Percentiles rank a stretch among this genome's conserved stretches.
These are phyloP conservation scores for Lasiosphaeriaceae sp. DNA, from an alignment of 495 filamentous ascomycete species.

Conservation along the genomic window DNA sequence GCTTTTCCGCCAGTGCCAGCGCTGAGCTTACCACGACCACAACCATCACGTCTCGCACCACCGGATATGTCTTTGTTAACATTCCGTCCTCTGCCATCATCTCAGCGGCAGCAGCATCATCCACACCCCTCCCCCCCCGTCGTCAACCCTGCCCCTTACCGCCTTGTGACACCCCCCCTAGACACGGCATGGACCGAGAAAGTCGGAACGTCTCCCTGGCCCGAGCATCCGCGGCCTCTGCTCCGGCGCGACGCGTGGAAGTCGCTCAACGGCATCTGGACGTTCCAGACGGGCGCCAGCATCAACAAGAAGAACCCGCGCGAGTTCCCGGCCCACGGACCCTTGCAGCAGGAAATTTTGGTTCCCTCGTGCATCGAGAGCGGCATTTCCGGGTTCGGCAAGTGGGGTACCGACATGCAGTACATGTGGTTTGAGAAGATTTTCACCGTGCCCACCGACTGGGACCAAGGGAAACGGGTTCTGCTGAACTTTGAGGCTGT, in stretches of 20 bases:
- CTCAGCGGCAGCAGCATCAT: too few species aligned
- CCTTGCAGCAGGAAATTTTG: slow-evolving; percentile 40
- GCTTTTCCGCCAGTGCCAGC: too few species aligned
- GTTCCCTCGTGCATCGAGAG: slow-evolving; percentile 64
- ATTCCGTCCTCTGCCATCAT: too few species aligned
- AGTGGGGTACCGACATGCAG: slow-evolving; percentile 27
- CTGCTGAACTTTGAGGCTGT: slow-evolving; percentile 67
- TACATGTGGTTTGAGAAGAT: slow-evolving; percentile 60
- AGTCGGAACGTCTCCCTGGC: slow-evolving; percentile 61
- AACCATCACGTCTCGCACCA: too few species aligned
- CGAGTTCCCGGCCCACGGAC: slow-evolving; percentile 30
- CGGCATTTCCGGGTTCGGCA: slow-evolving; percentile 49
- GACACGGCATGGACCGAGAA: slow-evolving; percentile 60
- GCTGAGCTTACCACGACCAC: too few species aligned
- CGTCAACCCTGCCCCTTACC: slow-evolving; percentile 12
- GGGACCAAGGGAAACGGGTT: slow-evolving; percentile 35
- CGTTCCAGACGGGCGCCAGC: slow-evolving; percentile 47
- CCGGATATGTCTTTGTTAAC: too few species aligned
- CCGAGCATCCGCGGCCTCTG: slow-evolving; percentile 62
- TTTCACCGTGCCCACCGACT: slow-evolving; percentile 50
- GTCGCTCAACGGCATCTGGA: slow-evolving; percentile 64
- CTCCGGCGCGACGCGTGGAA: slow-evolving; percentile 56
- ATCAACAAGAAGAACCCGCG: slow-evolving; percentile 41
- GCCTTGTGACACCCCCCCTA: slow-evolving; percentile 40
- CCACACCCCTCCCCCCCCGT: neutral